phyloP scores from a whole-genome alignment of 78 protist genomes.

The Creolimax fragrantissima region DNA sequence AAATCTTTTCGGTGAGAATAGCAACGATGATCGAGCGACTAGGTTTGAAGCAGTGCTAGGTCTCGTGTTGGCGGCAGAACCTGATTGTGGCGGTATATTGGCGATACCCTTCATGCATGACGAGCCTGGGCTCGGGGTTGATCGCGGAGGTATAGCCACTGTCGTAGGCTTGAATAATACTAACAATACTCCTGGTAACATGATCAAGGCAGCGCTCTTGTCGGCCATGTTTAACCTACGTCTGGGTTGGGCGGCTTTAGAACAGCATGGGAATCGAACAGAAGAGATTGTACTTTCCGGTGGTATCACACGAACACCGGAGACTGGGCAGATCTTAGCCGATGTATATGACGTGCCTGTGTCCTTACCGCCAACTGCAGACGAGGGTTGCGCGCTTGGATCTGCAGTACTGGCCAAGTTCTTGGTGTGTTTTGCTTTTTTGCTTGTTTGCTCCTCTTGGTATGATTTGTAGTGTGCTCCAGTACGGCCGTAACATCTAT shows the following conservation, averaged over 20 bases:
- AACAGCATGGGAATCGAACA: background rate
- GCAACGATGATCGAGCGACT: background rate
- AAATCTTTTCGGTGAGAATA: background rate
- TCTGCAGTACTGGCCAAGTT: background rate
- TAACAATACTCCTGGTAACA: background rate
- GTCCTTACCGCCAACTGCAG: background rate
- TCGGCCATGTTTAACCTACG: background rate
- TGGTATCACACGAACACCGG: background rate
- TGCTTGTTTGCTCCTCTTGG: no score
- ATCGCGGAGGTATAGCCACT: background rate
- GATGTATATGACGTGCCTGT: background rate
- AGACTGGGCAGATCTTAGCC: background rate
- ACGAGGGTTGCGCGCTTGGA: background rate
- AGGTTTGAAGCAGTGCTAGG: background rate
- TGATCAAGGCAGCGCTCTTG: background rate
- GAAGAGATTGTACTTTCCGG: background rate
- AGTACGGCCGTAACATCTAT: no score
- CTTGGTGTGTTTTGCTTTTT: background rate
- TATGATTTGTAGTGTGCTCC: no score
- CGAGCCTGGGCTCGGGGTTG: background rate
- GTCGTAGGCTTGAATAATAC: background rate
- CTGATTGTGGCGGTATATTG: background rate
- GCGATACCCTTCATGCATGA: background rate
- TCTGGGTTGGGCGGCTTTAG: background rate
- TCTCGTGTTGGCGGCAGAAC: background rate